Evolutionary conservation across 106 monocot species (phyloP), one percentile per base, ranked within the genome.

Genomic region (Apostasia shenzhenica): DNA sequence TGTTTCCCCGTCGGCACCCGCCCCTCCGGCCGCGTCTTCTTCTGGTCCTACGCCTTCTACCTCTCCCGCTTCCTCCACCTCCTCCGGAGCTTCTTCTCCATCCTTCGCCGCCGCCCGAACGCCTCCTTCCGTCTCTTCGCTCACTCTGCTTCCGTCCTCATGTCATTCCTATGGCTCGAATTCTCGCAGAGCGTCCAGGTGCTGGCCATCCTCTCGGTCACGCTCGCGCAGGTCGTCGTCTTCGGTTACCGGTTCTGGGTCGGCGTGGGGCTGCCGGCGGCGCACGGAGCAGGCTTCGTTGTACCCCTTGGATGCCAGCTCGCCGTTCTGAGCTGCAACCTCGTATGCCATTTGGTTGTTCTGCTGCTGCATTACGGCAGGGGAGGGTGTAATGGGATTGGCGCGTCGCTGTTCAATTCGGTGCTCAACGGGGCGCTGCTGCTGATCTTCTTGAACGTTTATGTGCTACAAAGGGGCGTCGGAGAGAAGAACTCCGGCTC

Each of bases 101-200:
- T 97, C 70, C 71, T 87, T 39, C 67, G 85, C 5, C 77, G 86
- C 7, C 71, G 84, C 6, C 74, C 66, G 3, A 54, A 74, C 57
- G 61, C 80, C 13, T 53, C 75, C 45, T 55, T 75, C 6, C 59
- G 75, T n/a, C 59, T 91, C 51, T 66, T 86, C 71, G 73, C 64
- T 75, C 84, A 86, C 71, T 80, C 80, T 12, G 75, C 77, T 10
- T 67, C 80, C 7, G 59, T 95, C 47, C 82, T 81, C 73, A 95
- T 86, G 86, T 82, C 89, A 39, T 97, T 97, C 76, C 72, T 97
- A 44, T 97, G 97, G 97, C 91, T 97, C 40, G 97, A 97, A 67
- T 97, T 97, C 89, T 97, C 97, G 7, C 92, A 97, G 75, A 89
- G 89, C 39, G 85, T 97, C 71, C 97, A 97, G 79, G 89, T 97